Conservation (phyloP, 495 filamentous ascomycete species). For the Monascus purpureus region DNA sequence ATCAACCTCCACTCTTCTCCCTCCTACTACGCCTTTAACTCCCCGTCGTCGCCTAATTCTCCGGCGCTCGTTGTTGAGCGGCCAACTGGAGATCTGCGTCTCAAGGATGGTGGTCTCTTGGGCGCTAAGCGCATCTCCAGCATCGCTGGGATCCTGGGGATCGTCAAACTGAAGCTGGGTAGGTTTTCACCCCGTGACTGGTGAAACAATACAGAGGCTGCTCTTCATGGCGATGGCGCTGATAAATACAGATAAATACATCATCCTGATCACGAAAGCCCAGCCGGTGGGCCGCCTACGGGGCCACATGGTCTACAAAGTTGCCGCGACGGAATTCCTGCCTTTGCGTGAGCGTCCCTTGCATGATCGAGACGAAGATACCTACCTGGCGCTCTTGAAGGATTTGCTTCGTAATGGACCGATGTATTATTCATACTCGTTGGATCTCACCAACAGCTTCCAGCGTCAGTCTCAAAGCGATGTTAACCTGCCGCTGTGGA, state of each 20-base stretch:
- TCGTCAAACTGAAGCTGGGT: conserved; percentile 85
- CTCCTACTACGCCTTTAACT: conserved; percentile 91
- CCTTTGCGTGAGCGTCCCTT: conserved; percentile 85
- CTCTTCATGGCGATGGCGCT: conserved; percentile 1
- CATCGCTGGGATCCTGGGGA: conserved; percentile 85
- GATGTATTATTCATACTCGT: conserved; percentile 96
- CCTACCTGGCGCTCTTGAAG: conserved; percentile 67
- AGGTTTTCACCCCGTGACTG: too few relatives aligned
- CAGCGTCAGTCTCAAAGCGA: conserved; percentile 75
- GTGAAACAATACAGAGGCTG: not conserved
- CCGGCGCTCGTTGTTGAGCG: conserved; percentile 79
- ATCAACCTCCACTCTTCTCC: conserved; percentile 87
- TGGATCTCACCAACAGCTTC: conserved; percentile 89
- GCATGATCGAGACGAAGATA: conserved; percentile 85
- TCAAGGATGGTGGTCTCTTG: conserved; percentile 62
- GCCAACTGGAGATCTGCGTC: conserved; percentile 79
- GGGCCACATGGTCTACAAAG: conserved; percentile 87
- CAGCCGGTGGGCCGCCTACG: conserved; percentile 79
- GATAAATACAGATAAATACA: conserved; percentile 70
- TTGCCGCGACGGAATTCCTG: conserved; percentile 82
- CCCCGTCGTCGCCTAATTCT: conserved; percentile 79
- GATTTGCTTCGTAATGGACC: conserved; percentile 65
- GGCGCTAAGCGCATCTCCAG: conserved; percentile 76
- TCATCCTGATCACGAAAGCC: conserved; percentile 90
- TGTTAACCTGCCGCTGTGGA: conserved; percentile 62